phyloP scores from a whole-genome alignment of 257 asterid genomes.

The Schizonepeta tenuifolia region DNA sequence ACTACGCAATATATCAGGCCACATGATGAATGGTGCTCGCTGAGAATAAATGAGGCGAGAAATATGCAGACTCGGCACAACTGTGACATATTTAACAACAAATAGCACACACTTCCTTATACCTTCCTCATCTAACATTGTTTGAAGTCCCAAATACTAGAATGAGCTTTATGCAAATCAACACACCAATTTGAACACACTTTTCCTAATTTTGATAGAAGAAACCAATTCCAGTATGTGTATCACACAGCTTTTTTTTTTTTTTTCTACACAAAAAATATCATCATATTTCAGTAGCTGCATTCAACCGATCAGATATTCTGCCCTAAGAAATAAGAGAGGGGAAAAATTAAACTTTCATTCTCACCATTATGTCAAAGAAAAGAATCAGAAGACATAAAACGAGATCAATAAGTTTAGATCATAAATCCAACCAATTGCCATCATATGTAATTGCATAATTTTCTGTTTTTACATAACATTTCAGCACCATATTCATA shows the following conservation, averaged over 20 bases:
- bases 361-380: neutral
- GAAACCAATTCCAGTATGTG: neutral
- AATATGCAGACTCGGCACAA: neutral
- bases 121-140: neutral
- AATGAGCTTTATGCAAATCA: neutral
- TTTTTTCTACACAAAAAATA: neutral
- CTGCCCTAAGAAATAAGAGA: neutral
- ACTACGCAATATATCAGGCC: neutral
- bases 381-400: neutral
- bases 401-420: neutral
- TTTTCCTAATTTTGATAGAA: neutral
- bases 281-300: neutral
- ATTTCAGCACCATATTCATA: neutral
- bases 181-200: neutral
- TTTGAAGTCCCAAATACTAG: slow-evolving; percentile 1
- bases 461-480: neutral
- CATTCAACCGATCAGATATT: neutral
- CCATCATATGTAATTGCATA: neutral
- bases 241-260: neutral
- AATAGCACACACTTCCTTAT: neutral
- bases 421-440: neutral
- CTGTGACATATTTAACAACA: neutral
- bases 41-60: neutral
- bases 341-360: neutral
- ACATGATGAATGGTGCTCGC: neutral